Evolutionary conservation across 106 monocot genomes (phyloP).

Genomic region (Triglochin maritima): DNA sequence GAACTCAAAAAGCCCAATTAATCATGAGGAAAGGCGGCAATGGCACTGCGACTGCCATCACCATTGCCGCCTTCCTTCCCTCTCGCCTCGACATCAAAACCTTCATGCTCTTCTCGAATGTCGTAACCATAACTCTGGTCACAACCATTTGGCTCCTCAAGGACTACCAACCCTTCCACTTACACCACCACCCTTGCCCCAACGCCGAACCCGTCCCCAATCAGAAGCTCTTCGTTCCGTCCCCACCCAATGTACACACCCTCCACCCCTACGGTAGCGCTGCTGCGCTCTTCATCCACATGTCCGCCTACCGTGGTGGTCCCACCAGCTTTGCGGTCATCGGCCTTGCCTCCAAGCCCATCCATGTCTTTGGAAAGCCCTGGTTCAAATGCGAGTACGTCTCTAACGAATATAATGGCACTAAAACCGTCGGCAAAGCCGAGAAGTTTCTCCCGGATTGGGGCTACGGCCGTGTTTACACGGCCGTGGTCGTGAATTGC

Average conservation of each 20-base stretch:
- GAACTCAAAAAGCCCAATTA: no score
- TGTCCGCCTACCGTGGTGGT: slow-evolving; percentile 81
- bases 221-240: not conserved
- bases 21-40: no score
- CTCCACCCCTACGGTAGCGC: slow-evolving; percentile 67
- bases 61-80: no score
- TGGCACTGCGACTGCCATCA: no score
- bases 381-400: slow-evolving; percentile 91
- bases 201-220: no score
- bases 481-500: slow-evolving; percentile 84
- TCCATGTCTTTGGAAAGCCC: slow-evolving; percentile 68
- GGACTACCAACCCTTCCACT: not conserved
- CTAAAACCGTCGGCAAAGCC: slow-evolving; percentile 33
- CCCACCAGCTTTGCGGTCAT: slow-evolving; percentile 54
- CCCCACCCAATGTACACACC: slow-evolving; percentile 32
- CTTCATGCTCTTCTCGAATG: not conserved
- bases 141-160: no score
- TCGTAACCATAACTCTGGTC: no score
- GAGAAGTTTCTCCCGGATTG: slow-evolving; percentile 80
- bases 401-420: slow-evolving; percentile 21
- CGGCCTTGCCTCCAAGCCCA: slow-evolving; percentile 83
- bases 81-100: no score
- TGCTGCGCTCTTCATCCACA: slow-evolving; percentile 77
- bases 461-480: slow-evolving; percentile 93
- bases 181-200: not conserved